These are phyloP conservation scores for Saccharomyces kudriavzevii DNA, from an alignment of 805 yeast species.

Conservation along the genomic window DNA sequence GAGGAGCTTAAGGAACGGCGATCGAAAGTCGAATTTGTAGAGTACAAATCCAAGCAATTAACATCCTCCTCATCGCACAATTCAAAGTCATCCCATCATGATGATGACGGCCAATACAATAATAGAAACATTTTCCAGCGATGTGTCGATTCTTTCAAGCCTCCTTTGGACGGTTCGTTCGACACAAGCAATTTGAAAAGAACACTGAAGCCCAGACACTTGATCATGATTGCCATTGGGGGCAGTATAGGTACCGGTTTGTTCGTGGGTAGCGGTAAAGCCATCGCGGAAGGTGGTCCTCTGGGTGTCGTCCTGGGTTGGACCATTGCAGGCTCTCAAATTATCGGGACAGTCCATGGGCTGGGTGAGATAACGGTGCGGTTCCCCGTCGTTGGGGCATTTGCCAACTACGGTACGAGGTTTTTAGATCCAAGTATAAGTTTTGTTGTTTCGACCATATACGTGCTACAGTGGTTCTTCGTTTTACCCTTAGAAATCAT, in stretches of 20 bases:
- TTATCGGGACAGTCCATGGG: slow-evolving; percentile 47
- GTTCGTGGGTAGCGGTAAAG: slow-evolving; percentile 30
- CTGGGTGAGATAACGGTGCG: slow-evolving; percentile 43
- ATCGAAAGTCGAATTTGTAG: background rate
- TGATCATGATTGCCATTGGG: slow-evolving; percentile 40
- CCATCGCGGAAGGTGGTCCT: slow-evolving; percentile 45
- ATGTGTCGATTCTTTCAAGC: slow-evolving; percentile 12
- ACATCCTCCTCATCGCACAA: background rate
- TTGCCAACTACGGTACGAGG: slow-evolving; percentile 38
- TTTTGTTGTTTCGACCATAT: slow-evolving; percentile 51
- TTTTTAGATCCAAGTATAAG: slow-evolving; percentile 46
- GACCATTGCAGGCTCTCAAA: slow-evolving; percentile 42
- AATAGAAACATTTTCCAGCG: slow-evolving; percentile 6
- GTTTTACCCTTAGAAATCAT: slow-evolving; percentile 41
- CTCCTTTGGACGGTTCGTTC: slow-evolving; percentile 15
- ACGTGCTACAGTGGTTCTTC: slow-evolving; percentile 41
- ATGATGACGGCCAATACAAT: background rate
- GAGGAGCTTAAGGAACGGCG: background rate
- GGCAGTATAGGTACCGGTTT: slow-evolving; percentile 29
- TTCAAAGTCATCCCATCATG: background rate
- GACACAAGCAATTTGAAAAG: slow-evolving; percentile 50
- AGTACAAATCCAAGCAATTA: background rate
- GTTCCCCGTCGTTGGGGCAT: slow-evolving; percentile 45
- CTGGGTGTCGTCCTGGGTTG: slow-evolving; percentile 44
- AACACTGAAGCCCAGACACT: slow-evolving; percentile 80